Evolutionary conservation across 768 basidiomycete genomes (phyloP).

Genomic region (Rossbeevera mucosa): DNA sequence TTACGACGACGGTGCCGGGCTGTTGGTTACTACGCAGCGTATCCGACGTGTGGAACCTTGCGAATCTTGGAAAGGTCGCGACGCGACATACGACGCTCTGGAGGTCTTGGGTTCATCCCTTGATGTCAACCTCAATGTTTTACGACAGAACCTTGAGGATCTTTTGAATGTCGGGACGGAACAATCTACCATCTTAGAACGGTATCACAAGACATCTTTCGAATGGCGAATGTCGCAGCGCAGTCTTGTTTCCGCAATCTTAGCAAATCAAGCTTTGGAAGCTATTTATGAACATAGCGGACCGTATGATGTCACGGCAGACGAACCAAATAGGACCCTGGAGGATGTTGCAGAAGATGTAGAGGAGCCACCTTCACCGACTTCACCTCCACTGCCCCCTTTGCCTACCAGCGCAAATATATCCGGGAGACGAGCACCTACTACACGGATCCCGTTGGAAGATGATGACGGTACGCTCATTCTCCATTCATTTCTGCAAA

Average conservation of each 20-base stretch:
- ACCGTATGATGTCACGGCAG: slow-evolving; percentile 4
- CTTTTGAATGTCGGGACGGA: slow-evolving; percentile 37
- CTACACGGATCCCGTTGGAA: slow-evolving; percentile 3
- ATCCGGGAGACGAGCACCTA: not conserved
- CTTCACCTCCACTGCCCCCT: slow-evolving; percentile 7
- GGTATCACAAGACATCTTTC: slow-evolving; percentile 37
- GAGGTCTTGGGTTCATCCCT: slow-evolving; percentile 29
- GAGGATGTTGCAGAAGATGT: slow-evolving; percentile 10
- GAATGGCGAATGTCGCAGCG: slow-evolving; percentile 46
- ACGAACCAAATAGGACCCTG: slow-evolving; percentile 10
- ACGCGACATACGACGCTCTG: slow-evolving; percentile 26
- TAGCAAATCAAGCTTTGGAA: slow-evolving; percentile 20
- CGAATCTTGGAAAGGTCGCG: slow-evolving; percentile 21
- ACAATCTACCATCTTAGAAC: slow-evolving; percentile 36
- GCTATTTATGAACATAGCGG: slow-evolving; percentile 12
- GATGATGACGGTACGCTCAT: slow-evolving; percentile 15
- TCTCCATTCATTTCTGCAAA: not conserved
- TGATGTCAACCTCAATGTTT: slow-evolving; percentile 32
- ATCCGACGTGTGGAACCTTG: slow-evolving; percentile 25
- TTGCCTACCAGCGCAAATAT: slow-evolving; percentile 12
- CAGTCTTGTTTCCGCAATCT: slow-evolving; percentile 30
- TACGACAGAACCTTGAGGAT: slow-evolving; percentile 37
- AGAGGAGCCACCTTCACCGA: not conserved
- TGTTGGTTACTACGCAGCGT: slow-evolving; percentile 40
- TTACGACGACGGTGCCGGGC: slow-evolving; percentile 42